Evolutionary conservation across 306 rosid species (phyloP), one percentile per base, ranked within the genome.

Genomic region (Spatholobus suberectus): DNA sequence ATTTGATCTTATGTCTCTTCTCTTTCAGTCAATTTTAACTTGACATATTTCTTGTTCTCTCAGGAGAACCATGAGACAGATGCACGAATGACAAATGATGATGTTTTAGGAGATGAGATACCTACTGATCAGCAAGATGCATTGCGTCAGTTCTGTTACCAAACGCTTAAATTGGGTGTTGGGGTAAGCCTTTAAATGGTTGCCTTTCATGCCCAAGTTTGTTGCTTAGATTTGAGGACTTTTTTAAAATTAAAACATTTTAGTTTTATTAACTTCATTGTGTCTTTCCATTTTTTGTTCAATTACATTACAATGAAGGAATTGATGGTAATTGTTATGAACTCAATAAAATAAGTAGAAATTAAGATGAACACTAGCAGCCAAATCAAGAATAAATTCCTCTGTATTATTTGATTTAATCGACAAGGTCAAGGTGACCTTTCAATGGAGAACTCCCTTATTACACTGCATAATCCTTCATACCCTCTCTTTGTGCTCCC

Each of bases 31-130:
- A 32, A 34, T 27, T 77, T 34, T 85, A 21, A 11, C 35, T 17
- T 77, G 62, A 63, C 70, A 55, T 68, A 24, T 73, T 73, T 13
- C 55, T 10, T 65, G 35, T 80, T 73, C 51, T n/a, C n/a, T 65
- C 85, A 94, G 99, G 97, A 92, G 86, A 90, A 79, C 84, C 89
- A 62, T 62, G 98, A 96, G 52, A 62, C 76, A 12, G 85, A 84
- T 73, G 47, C 80, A 51, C 78, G 76, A 40, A 89, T 96, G 99
- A 91, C 99, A 58, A 96, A 94, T 85, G 99, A 96, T 85, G 99
- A 96, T 86, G 82, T 96, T 67, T 89, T 96, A 88, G 99, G 99
- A 44, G 98, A 94, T 88, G 99, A 96, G 91, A 94, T 96, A 88
- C 97, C 99, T 41, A 29, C 83, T 74, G 99, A 96, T 86, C 99